Percentiles rank a stretch among this genome's conserved stretches.
These are phyloP conservation scores for Gnomoniopsis smithogilvyi DNA, from an alignment of 2,329 filamentous ascomycete species.

Conservation along the genomic window DNA sequence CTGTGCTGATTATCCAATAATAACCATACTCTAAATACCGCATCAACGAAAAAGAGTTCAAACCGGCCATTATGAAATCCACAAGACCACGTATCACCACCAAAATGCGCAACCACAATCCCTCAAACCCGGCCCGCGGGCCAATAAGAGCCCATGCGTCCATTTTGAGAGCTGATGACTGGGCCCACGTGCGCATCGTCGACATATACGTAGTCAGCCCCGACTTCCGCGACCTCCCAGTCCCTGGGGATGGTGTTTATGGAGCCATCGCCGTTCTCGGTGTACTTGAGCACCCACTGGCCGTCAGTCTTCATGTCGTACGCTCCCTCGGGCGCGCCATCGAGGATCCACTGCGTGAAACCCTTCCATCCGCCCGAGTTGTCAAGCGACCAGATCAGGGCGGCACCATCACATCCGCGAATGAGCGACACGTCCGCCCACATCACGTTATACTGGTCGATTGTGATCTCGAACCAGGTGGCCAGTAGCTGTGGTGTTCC, in stretches of 20 bases:
- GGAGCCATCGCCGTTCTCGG: conserved; percentile 20
- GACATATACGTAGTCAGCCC: conserved; percentile 23
- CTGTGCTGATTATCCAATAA: too few species aligned
- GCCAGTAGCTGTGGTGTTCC: conserved; percentile 24
- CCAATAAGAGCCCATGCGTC: conserved; percentile 17
- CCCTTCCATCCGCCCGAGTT: conserved; percentile 23
- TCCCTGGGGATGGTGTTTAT: conserved; percentile 22
- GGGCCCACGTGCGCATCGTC: conserved; percentile 25
- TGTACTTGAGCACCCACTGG: conserved; percentile 23
- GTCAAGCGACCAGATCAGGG: conserved; percentile 22
- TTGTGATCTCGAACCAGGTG: conserved; percentile 26
- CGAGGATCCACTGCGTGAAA: conserved; percentile 24
- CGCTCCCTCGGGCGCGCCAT: conserved; percentile 20
- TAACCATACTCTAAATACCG: too few species aligned
- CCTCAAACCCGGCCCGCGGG: conserved; percentile 11
- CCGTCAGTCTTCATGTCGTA: conserved; percentile 21
- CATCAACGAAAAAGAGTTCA: too few species aligned
- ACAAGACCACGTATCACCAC: too few species aligned
- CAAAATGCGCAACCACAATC: too few species aligned
- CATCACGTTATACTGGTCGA: conserved; percentile 20
- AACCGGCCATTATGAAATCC: too few species aligned
- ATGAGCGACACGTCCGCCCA: conserved; percentile 28
- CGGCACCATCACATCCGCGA: conserved; percentile 25
- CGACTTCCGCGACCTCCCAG: conserved; percentile 23
- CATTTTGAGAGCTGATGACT: conserved; percentile 22